A percentile compares a stretch with the other conserved stretches of the same genome.
Conservation (phyloP, 306 rosid species). For the Castanopsis chinensis region DNA sequence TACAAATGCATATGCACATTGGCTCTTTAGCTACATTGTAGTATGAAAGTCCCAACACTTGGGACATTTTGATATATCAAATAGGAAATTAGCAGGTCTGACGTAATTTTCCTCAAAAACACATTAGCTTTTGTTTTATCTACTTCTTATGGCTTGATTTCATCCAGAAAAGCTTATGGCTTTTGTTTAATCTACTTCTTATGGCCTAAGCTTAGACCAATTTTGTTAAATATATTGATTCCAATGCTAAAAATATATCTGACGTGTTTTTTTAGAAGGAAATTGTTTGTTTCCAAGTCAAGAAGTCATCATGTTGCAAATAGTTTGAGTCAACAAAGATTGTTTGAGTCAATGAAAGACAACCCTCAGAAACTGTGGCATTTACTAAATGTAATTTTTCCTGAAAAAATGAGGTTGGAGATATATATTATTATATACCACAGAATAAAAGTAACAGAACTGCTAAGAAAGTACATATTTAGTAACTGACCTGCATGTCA, state of each 20-base stretch:
- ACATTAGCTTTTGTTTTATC: neutral
- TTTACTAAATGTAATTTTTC: neutral
- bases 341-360: no score
- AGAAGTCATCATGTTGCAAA: neutral
- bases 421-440: neutral
- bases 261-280: neutral
- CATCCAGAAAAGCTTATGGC: neutral
- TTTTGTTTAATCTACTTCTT: no score
- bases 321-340: no score
- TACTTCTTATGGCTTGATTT: slow-evolving; percentile 1
- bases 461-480: slow-evolving; percentile 4
- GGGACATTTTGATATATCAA: neutral
- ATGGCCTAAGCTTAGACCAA: neutral
- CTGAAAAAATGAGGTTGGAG: slow-evolving; percentile 9
- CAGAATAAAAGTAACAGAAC: neutral
- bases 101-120: neutral
- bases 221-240: neutral
- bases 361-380: neutral
- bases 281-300: neutral
- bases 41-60: neutral
- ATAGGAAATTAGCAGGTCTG: neutral
- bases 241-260: neutral
- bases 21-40: neutral
- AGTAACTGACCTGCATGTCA: slow-evolving; percentile 87
- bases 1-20: neutral